Conservation (phyloP, 768 basidiomycete species). For the Calocera viscosa region DNA sequence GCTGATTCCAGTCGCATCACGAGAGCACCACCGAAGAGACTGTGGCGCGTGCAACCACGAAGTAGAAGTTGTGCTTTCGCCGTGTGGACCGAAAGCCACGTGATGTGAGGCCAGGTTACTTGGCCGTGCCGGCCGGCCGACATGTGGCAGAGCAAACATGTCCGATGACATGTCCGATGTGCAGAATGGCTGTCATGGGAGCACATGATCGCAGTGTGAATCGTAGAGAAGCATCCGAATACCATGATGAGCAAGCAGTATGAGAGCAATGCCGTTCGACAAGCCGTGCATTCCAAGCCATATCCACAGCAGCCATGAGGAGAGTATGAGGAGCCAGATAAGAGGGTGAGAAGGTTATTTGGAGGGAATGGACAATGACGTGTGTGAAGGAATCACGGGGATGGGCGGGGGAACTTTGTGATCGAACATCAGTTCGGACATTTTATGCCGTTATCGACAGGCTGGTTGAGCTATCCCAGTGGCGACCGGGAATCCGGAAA, state of each 20-base stretch:
- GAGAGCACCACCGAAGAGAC: too few species aligned
- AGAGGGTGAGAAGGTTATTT: not conserved
- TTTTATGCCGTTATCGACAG: constrained; percentile 5
- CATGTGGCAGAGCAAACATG: too few species aligned
- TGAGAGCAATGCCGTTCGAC: not conserved
- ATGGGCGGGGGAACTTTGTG: not conserved
- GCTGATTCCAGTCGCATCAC: too few species aligned
- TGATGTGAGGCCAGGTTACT: too few species aligned
- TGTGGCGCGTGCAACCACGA: too few species aligned
- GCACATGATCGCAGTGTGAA: not conserved
- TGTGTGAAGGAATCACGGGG: not conserved
- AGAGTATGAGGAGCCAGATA: not conserved
- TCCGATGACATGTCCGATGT: too few species aligned
- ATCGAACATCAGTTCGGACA: not conserved
- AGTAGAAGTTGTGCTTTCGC: too few species aligned
- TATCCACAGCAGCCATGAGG: not conserved
- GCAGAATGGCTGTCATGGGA: too few species aligned
- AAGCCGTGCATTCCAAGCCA: not conserved
- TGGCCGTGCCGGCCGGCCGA: too few species aligned
- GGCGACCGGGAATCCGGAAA: not conserved
- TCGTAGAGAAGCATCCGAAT: not conserved
- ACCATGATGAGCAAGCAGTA: not conserved
- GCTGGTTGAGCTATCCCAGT: not conserved
- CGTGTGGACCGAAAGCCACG: too few species aligned
- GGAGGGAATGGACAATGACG: not conserved